Percentiles rank a stretch among this genome's conserved stretches.
Conservation (phyloP, 2,329 filamentous ascomycete species). For the Paecilomyces variotii region DNA sequence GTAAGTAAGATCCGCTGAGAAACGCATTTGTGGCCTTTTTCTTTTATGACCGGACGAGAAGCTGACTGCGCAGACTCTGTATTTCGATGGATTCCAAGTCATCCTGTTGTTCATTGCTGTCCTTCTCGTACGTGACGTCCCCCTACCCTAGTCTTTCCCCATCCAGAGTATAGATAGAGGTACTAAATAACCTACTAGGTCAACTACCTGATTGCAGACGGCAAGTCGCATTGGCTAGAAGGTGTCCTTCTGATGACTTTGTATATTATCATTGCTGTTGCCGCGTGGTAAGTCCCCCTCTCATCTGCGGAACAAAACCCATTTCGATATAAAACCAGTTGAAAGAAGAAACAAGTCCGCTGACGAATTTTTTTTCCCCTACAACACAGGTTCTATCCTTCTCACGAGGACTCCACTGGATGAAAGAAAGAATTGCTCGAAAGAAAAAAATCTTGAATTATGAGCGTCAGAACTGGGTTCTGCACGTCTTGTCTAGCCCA, state of each 20-base stretch:
- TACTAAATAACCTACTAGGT: constrained; percentile 36
- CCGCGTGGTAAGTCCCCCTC: constrained; percentile 41
- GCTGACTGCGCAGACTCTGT: constrained; percentile 47
- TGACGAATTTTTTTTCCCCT: background rate
- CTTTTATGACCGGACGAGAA: background rate
- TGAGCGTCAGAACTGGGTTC: background rate
- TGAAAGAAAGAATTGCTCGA: background rate
- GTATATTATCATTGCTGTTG: constrained; percentile 55
- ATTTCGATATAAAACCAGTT: background rate
- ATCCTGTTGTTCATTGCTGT: constrained; percentile 53
- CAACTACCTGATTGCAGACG: constrained; percentile 56
- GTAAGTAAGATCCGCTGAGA: too few species aligned
- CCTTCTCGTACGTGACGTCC: constrained; percentile 27
- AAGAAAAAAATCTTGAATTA: background rate
- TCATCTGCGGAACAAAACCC: background rate
- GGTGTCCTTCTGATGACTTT: constrained; percentile 52
- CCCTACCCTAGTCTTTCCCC: background rate
- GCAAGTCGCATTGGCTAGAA: constrained; percentile 54
- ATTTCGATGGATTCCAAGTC: constrained; percentile 84
- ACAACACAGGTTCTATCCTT: background rate
- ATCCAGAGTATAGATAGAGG: constrained; percentile 3
- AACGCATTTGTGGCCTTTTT: background rate
- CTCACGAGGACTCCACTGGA: background rate
- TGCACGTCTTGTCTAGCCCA: background rate
- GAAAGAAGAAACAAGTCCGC: background rate